Base-by-base conservation (phyloP, 108 stramenopile species). In the Aureococcus anophagefferens region DNA sequence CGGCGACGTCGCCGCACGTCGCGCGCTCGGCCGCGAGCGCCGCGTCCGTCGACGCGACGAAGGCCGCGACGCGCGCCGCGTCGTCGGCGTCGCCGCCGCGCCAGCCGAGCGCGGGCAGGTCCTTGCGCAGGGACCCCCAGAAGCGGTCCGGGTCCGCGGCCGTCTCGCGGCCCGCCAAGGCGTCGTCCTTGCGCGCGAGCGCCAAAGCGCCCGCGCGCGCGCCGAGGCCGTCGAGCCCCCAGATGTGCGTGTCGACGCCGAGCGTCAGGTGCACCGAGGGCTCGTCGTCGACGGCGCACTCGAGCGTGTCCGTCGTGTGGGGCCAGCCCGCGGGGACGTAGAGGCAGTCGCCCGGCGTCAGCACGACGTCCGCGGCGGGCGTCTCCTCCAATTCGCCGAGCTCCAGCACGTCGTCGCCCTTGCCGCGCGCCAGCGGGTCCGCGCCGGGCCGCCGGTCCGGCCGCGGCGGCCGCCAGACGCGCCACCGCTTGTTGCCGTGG, bases 291-390 rank as follows among this genome's bases (percentile, higher is more conserved):
- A 76, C 77, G 46, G 33, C 71, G 34, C 63, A 11, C 17, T 35
- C 62, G 18, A 69, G 40, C 1, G 93, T 94, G 70, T 90, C 88
- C 11, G 93, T 95, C 29, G 94, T 92, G 73, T 95, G 94, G 0
- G 94, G 93, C 83, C 91, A 95, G 28, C 89, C 91, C 0, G 91
- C 91, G 0, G 94, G 94, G 29, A 93, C 78, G 75, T 88, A 95
- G 33, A 95, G 78, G 0, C 93, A 76, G 82, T 95, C 92, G 15
- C 92, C 92, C 46, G 83, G 77, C 32, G 83, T 69, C 35, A 84
- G 66, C 16, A 76, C 84, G 31, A 84, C 81, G 74, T 91, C 87
- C 76, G 70, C 77, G 63, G n/a, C 85, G 76, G 32, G 80, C 73
- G 28, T 63, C 68, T 63, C 71, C 37, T 73, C 73, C 65, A 93